These are phyloP conservation scores for Rauvolfia tetraphylla DNA, from an alignment of 257 asterid species.

Conservation along the genomic window DNA sequence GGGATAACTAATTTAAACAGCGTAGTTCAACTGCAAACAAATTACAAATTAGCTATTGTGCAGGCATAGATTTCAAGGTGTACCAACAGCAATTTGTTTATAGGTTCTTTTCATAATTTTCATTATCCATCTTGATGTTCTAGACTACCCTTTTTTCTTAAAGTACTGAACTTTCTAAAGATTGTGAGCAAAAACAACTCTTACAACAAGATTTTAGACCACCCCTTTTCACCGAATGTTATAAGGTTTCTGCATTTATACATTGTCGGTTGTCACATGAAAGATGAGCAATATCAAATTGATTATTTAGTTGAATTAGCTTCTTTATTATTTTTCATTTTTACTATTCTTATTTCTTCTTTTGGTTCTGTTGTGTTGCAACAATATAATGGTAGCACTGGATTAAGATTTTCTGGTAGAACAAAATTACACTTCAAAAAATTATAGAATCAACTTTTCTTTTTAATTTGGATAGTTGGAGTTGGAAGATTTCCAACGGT, in stretches of 20 bases:
- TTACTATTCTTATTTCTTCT: neutral
- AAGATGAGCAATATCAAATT: neutral
- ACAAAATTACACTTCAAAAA: too few species aligned
- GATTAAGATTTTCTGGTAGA: too few species aligned
- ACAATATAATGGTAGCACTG: too few species aligned
- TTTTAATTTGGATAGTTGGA: conserved; percentile 46
- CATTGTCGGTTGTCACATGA: neutral
- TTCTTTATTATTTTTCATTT: too few species aligned
- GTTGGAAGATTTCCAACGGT: conserved; percentile 54
- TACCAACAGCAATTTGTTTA: neutral
- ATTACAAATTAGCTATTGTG: too few species aligned
- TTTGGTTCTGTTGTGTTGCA: neutral
- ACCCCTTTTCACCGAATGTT: neutral
- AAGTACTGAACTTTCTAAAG: neutral
- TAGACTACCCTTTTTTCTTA: neutral
- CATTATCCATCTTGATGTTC: neutral
- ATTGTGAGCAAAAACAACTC: neutral
- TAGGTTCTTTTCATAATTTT: neutral
- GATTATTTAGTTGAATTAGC: neutral
- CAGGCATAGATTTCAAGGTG: neutral
- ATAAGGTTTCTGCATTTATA: neutral
- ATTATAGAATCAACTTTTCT: neutral
- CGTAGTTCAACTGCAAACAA: too few species aligned
- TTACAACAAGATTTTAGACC: neutral
- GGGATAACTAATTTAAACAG: too few species aligned